Conservation (phyloP, 2,329 filamentous ascomycete genomes). For the Diplocarpon mali region DNA sequence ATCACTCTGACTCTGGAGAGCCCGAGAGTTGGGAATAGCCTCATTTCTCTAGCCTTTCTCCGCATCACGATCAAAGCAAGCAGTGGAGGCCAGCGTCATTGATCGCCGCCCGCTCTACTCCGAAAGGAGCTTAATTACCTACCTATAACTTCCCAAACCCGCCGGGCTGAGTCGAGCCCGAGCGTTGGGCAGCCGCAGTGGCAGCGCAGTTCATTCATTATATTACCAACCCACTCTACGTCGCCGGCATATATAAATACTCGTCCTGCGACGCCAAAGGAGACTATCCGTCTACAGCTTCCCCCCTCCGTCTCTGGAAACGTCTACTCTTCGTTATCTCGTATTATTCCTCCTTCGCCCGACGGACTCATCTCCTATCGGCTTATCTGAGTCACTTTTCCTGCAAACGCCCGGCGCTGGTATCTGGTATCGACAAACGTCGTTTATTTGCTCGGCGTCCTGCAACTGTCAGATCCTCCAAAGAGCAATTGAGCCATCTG, state of each 20-base stretch:
- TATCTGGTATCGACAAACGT: conserved; percentile 21
- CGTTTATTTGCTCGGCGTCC: not conserved
- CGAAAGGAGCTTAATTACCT: conserved; percentile 1
- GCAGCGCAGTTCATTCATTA: not conserved
- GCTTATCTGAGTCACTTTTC: conserved; percentile 12
- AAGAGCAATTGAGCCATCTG: conserved; percentile 5
- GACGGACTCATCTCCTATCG: conserved; percentile 10
- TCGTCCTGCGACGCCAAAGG: not conserved
- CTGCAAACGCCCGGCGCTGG: conserved; percentile 12
- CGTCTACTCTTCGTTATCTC: not conserved
- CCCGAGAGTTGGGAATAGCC: too few species aligned
- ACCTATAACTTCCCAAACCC: conserved; percentile 20
- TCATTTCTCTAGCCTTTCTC: too few species aligned
- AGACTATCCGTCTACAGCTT: not conserved
- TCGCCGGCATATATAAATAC: not conserved
- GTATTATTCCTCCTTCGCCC: not conserved
- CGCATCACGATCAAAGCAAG: too few species aligned
- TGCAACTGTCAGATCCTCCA: conserved; percentile 2
- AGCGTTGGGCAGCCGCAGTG: conserved; percentile 1
- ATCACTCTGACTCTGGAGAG: too few species aligned
- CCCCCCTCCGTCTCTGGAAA: not conserved
- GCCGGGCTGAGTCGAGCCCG: conserved; percentile 4
- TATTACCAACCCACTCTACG: too few species aligned
- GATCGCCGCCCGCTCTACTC: conserved; percentile 8
- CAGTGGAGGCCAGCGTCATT: not conserved